These are phyloP conservation scores for Pholiota conissans DNA, from an alignment of 768 basidiomycete genomes.

Conservation along the genomic window DNA sequence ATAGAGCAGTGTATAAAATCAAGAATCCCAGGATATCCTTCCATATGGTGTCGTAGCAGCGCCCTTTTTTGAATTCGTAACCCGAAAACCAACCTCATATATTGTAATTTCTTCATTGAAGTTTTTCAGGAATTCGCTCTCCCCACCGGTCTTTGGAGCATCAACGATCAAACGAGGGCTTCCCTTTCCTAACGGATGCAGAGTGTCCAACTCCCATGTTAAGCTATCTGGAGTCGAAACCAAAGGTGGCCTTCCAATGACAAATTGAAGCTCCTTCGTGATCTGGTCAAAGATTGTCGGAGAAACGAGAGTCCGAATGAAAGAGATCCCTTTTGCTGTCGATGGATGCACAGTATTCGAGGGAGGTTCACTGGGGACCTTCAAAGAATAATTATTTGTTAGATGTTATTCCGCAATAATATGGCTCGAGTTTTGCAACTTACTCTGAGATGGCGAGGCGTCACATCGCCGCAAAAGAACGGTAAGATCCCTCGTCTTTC, in stretches of 20 bases:
- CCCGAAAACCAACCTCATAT: constrained; percentile 54
- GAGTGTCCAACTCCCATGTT: constrained; percentile 45
- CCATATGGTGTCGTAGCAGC: constrained; percentile 47
- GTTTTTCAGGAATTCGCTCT: constrained; percentile 25
- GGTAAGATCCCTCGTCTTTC: constrained; percentile 42
- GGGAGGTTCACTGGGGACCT: constrained; percentile 52
- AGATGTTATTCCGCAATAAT: background rate
- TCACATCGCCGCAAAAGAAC: constrained; percentile 77
- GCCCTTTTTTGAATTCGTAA: constrained; percentile 31
- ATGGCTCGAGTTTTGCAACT: constrained; percentile 16
- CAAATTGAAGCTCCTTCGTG: constrained; percentile 42
- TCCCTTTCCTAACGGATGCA: background rate
- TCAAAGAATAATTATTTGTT: background rate
- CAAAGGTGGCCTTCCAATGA: constrained; percentile 43
- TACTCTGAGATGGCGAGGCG: constrained; percentile 59
- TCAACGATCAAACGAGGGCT: constrained; percentile 33
- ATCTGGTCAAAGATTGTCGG: constrained; percentile 27
- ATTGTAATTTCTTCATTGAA: constrained; percentile 34
- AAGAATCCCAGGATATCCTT: constrained; percentile 39
- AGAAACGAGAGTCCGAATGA: constrained; percentile 44
- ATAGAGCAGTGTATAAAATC: no score
- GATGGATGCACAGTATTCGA: constrained; percentile 53
- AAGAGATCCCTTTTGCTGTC: constrained; percentile 46
- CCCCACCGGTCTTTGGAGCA: constrained; percentile 33
- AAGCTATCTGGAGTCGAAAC: constrained; percentile 22